Conservation (phyloP, 352 stramenopile genomes). For the Globisporangium rhizosaccharum region DNA sequence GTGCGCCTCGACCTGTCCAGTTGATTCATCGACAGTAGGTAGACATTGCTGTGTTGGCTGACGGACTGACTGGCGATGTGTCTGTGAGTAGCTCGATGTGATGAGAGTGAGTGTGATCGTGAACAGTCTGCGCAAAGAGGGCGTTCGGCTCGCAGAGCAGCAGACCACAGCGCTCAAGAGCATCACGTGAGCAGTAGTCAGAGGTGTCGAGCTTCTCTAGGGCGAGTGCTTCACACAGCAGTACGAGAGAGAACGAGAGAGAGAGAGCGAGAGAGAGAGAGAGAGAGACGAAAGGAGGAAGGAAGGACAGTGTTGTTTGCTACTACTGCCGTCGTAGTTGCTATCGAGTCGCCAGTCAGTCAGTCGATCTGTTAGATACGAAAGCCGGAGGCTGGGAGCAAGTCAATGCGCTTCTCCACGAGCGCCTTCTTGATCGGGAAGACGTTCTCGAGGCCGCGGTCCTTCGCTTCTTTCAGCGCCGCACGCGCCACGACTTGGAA, state of each 20-base stretch:
- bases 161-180: constrained; percentile 67
- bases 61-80: background rate
- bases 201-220: background rate
- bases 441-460: constrained; percentile 51
- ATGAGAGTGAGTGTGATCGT: constrained; percentile 58
- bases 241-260: background rate
- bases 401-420: constrained; percentile 62
- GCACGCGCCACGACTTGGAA: constrained; percentile 52
- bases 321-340: background rate
- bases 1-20: constrained; percentile 14
- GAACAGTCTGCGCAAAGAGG: constrained; percentile 65
- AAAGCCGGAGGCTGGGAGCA: constrained; percentile 66
- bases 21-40: background rate
- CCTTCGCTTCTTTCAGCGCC: constrained; percentile 53
- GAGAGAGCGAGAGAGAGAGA: background rate
- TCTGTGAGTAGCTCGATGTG: constrained; percentile 40
- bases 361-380: constrained; percentile 33
- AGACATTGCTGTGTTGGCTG: background rate
- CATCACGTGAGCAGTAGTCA: constrained; percentile 21
- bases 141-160: constrained; percentile 62
- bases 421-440: constrained; percentile 72
- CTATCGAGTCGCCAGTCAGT: background rate
- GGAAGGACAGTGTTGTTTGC: background rate
- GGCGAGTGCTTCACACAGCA: too few species aligned
- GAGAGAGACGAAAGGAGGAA: background rate